Conservation (phyloP, 768 basidiomycete species). For the Leccinum boreale region DNA sequence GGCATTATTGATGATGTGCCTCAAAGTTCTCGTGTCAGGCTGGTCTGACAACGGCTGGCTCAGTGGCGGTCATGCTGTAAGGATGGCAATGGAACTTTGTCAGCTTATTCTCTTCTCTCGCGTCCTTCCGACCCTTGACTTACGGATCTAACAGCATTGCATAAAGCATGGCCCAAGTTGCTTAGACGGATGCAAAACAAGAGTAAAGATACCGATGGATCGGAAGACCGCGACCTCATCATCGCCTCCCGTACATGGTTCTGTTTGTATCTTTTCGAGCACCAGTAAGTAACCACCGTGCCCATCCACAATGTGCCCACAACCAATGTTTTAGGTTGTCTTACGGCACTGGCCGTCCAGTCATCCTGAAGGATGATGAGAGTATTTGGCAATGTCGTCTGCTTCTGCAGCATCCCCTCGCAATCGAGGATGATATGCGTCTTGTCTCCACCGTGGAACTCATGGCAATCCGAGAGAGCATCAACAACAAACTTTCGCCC, state of each 20-base stretch:
- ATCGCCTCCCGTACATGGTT: conserved; percentile 89
- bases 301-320: not conserved
- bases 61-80: conserved; percentile 92
- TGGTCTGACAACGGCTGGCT: conserved; percentile 98
- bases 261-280: conserved; percentile 89
- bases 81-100: conserved; percentile 96
- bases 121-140: conserved; percentile 1
- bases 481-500: conserved; percentile 80
- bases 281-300: conserved; percentile 60
- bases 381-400: conserved; percentile 79
- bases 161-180: conserved; percentile 87
- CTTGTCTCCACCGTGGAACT: conserved; percentile 93
- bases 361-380: conserved; percentile 90
- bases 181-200: conserved; percentile 72
- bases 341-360: conserved; percentile 91
- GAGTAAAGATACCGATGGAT: conserved; percentile 43
- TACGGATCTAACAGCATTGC: conserved; percentile 56
- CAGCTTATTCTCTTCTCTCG: conserved; percentile 27
- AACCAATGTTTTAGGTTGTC: conserved; percentile 62
- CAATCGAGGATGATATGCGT: conserved; percentile 92
- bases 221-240: conserved; percentile 75
- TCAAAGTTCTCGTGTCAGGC: conserved; percentile 84
- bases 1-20: not conserved
- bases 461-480: conserved; percentile 82
- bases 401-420: conserved; percentile 80